phyloP scores from a whole-genome alignment of 2,329 filamentous ascomycete species.

The Laburnicola sp. region DNA sequence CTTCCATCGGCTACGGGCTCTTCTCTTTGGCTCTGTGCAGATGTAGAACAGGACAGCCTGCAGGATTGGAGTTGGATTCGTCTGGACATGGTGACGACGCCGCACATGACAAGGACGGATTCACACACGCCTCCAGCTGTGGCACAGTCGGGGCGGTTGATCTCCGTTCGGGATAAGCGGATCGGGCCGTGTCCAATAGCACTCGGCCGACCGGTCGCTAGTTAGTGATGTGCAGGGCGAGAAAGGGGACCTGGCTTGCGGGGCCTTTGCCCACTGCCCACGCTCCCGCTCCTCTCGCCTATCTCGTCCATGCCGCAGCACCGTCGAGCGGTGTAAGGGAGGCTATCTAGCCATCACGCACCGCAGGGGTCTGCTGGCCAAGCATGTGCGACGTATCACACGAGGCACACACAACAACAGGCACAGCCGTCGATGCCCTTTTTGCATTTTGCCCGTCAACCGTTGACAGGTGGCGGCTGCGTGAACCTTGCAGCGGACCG shows the following conservation, averaged over 20 bases:
- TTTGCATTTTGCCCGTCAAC: background rate
- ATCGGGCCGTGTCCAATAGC: conserved; percentile 3
- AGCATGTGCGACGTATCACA: background rate
- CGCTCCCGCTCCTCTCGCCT: background rate
- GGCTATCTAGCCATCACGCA: too few relatives aligned
- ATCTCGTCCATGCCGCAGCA: background rate
- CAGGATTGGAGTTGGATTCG: too few relatives aligned
- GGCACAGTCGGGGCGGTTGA: background rate
- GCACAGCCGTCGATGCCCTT: background rate
- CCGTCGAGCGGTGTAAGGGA: too few relatives aligned
- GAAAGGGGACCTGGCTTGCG: background rate
- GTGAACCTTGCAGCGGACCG: conserved; percentile 13
- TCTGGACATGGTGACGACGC: too few relatives aligned
- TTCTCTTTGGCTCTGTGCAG: too few relatives aligned
- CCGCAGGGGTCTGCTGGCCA: too few relatives aligned
- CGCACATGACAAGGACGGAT: background rate
- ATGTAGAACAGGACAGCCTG: too few relatives aligned
- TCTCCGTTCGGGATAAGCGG: conserved; percentile 1
- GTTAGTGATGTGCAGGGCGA: background rate
- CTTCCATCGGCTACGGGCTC: too few relatives aligned
- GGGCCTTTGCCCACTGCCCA: background rate
- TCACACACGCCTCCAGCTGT: background rate
- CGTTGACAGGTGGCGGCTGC: conserved; percentile 8
- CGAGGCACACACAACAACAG: background rate
- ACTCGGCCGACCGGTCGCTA: background rate